A percentile compares a stretch with the other conserved stretches of the same genome.
phyloP scores from a whole-genome alignment of 177 flowering plant species.

The Tripterygium wilfordii region DNA sequence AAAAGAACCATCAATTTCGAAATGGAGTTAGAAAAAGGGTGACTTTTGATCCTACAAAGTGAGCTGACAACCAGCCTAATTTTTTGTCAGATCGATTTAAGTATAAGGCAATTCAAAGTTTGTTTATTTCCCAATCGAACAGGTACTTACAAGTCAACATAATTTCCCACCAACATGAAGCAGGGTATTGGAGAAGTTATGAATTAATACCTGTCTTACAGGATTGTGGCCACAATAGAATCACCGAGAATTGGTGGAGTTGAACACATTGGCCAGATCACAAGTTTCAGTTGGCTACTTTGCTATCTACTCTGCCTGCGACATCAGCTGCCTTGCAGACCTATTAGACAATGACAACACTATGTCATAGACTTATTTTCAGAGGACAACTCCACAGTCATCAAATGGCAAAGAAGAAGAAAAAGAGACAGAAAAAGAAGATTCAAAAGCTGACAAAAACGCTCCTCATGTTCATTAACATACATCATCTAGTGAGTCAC shows the following conservation, averaged over 20 bases:
- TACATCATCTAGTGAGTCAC: no score
- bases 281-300: slow-evolving; percentile 98
- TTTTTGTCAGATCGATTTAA: no score
- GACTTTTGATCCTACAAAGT: no score
- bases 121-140: not conserved
- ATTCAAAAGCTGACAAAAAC: no score
- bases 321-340: slow-evolving; percentile 80
- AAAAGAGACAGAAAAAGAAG: not conserved
- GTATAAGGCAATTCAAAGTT: no score
- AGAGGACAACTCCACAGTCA: no score
- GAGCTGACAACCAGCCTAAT: no score
- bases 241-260: slow-evolving; percentile 98
- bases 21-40: no score
- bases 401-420: not conserved
- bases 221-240: slow-evolving; percentile 86
- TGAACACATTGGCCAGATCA: slow-evolving; percentile 96
- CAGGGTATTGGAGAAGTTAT: not conserved
- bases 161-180: not conserved
- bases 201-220: slow-evolving; percentile 60
- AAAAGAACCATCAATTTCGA: not conserved
- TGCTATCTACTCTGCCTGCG: slow-evolving; percentile 82
- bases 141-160: not conserved
- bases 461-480: no score
- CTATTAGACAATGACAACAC: slow-evolving; percentile 25
- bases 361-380: no score